A percentile compares a stretch with the other conserved stretches of the same genome.
Conservation (phyloP, 129 eudicot species). For the Oenanthe sinensis region DNA sequence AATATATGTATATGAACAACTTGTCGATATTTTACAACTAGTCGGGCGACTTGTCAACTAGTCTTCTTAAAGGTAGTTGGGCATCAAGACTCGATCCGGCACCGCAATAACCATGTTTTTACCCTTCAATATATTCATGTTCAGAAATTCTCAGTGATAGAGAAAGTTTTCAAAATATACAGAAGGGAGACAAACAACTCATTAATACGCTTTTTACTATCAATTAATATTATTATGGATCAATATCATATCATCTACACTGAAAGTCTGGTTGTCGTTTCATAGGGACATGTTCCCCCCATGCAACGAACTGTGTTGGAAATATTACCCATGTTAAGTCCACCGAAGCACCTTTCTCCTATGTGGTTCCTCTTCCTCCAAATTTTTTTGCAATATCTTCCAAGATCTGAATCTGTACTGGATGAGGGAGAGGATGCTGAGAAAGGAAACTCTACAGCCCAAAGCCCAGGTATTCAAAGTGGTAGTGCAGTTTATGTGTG, state of each 20-base stretch:
- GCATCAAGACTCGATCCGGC: too few relatives aligned
- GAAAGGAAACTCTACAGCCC: constrained; percentile 19
- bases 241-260: background rate
- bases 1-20: too few relatives aligned
- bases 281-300: constrained; percentile 87
- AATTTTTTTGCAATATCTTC: constrained; percentile 67
- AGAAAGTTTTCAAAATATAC: background rate
- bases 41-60: too few relatives aligned
- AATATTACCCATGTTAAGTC: constrained; percentile 58
- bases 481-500: background rate
- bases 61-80: too few relatives aligned
- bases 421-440: constrained; percentile 29
- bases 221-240: background rate
- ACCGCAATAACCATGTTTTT: background rate
- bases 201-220: background rate
- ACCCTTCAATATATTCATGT: background rate
- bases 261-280: constrained; percentile 12
- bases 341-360: constrained; percentile 69
- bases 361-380: constrained; percentile 69
- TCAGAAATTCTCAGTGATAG: background rate
- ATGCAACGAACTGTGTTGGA: constrained; percentile 77
- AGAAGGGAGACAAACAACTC: background rate
- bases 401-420: constrained; percentile 40
- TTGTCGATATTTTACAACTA: too few relatives aligned
- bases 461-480: constrained; percentile 30